Evolutionary conservation across 2,329 filamentous ascomycete species (phyloP), one percentile per base, ranked within the genome.

Genomic region (Hymenoscyphus infarciens): DNA sequence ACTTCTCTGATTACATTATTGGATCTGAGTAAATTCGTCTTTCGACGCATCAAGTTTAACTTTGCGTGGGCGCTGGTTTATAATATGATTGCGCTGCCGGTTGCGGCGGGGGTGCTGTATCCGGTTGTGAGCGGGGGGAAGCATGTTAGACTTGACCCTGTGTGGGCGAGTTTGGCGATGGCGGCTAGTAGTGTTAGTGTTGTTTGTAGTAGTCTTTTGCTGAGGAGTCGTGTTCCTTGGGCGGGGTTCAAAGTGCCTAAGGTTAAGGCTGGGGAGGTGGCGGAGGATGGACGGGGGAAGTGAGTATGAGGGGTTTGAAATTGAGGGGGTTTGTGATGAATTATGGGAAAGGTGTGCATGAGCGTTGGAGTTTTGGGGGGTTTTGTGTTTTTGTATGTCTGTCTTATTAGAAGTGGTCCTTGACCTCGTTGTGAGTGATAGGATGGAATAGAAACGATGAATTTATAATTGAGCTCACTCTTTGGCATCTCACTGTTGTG

Each of bases 91-190:
- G 83, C 87, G 16, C 77, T 90, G 63, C 87, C 87, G 0, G 78
- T 90, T 56, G 87, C 87, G 0, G 87, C 87, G 0, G 87, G 87
- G 0, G 83, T 85, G 1, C 75, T 90, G 56, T 90, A 86, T 74
- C 83, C 86, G 1, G 67, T 87, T 56, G 80, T 79, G 56, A 74
- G 75, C 3, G 71, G 73, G 1, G 82, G 80, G 1, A 73, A 74
- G 33, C 88, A 89, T 72, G 76, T 92, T 22, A 78, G 83, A 64
- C 77, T 93, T 56, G 87, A 91, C 74, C 90, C 90, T 0, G 90
- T 90, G 1, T 97, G 93, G 93, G 94, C 93, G 5, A 89, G 87
- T 68, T 77, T 97, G 74, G 93, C 93, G 0, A 98, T 97, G 94
- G 94, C 94, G 29, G 76, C 93, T 75, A 97, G 92, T 76, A 94